Percentiles rank a stretch among this genome's conserved stretches.
These are phyloP conservation scores for Globisporangium acanthophoron DNA, from an alignment of 352 stramenopile species.

Conservation along the genomic window DNA sequence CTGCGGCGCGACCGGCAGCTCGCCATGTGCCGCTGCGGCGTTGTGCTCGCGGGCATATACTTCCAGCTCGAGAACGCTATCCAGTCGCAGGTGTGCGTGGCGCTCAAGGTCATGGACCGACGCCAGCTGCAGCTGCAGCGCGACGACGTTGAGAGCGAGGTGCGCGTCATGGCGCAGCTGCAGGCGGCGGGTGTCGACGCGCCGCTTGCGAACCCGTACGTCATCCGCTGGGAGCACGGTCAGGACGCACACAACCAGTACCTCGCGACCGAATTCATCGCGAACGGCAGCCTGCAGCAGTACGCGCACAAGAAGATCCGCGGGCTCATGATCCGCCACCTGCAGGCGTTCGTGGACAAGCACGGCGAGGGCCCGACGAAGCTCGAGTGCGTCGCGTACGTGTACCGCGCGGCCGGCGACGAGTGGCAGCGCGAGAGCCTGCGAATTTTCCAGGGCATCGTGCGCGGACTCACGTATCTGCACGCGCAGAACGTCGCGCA, in stretches of 20 bases:
- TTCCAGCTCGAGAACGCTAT: slow-evolving; percentile 46
- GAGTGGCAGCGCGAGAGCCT: slow-evolving; percentile 78
- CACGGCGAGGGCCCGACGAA: slow-evolving; percentile 57
- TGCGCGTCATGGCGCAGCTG: slow-evolving; percentile 75
- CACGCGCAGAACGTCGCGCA: slow-evolving; percentile 76
- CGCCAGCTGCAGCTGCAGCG: slow-evolving; percentile 58
- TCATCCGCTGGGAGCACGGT: slow-evolving; percentile 76
- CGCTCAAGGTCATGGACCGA: slow-evolving; percentile 82
- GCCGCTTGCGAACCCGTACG: slow-evolving; percentile 59
- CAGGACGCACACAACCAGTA: slow-evolving; percentile 74
- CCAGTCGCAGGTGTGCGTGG: slow-evolving; percentile 48
- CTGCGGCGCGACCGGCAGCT: slow-evolving; percentile 63
- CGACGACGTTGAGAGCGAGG: slow-evolving; percentile 78
- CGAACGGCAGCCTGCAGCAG: slow-evolving; percentile 69
- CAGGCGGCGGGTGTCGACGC: slow-evolving; percentile 72
- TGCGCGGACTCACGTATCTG: slow-evolving; percentile 69
- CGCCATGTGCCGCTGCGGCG: slow-evolving; percentile 70
- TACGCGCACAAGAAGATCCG: slow-evolving; percentile 72
- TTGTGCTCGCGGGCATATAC: slow-evolving; percentile 76
- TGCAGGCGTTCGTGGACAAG: slow-evolving; percentile 63
- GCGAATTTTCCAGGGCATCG: slow-evolving; percentile 60
- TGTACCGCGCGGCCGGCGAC: slow-evolving; percentile 62
- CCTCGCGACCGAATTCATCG: slow-evolving; percentile 76
- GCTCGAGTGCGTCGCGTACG: slow-evolving; percentile 75
- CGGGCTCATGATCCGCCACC: slow-evolving; percentile 56